Evolutionary conservation across 371 early-diverging fungal species (phyloP).

Genomic region (Mortierella sp.): DNA sequence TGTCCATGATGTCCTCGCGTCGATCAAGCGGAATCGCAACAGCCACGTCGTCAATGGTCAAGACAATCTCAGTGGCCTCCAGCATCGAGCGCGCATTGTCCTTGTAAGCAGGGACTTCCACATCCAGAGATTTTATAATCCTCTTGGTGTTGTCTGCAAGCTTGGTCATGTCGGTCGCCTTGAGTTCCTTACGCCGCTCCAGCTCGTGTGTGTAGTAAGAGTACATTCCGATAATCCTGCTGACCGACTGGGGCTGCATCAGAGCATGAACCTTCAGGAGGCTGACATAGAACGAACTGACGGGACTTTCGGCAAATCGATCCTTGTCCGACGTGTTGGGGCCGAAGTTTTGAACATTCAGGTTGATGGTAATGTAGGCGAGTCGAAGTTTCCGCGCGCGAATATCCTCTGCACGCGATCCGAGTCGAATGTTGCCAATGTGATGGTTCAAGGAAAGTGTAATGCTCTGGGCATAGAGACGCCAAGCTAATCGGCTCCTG

Average conservation of each 20-base stretch:
- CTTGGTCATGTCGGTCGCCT: constrained; percentile 73
- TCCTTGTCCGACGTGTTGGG: constrained; percentile 31
- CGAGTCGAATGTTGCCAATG: constrained; percentile 46
- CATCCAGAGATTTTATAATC: constrained; percentile 75
- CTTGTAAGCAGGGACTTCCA: constrained; percentile 61
- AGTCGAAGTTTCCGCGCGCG: constrained; percentile 66
- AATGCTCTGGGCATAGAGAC: constrained; percentile 67
- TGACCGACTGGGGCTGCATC: constrained; percentile 84
- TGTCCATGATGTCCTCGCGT: constrained; percentile 57
- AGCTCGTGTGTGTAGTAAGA: constrained; percentile 80
- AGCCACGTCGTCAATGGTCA: constrained; percentile 71
- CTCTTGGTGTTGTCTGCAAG: constrained; percentile 77
- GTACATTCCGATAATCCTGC: constrained; percentile 76
- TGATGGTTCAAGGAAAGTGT: constrained; percentile 74
- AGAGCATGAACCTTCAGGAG: constrained; percentile 76
- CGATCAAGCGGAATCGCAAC: constrained; percentile 78
- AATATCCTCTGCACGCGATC: constrained; percentile 54
- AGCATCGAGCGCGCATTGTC: constrained; percentile 68
- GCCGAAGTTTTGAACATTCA: constrained; percentile 72
- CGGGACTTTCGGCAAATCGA: constrained; percentile 33
- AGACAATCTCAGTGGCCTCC: constrained; percentile 66
- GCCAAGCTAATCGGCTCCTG: constrained; percentile 63
- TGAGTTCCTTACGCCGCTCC: constrained; percentile 65
- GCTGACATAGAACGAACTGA: constrained; percentile 68
- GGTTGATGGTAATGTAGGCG: constrained; percentile 80